Conservation (phyloP, 2,329 filamentous ascomycete genomes). For the Plenodomus biglobosus region DNA sequence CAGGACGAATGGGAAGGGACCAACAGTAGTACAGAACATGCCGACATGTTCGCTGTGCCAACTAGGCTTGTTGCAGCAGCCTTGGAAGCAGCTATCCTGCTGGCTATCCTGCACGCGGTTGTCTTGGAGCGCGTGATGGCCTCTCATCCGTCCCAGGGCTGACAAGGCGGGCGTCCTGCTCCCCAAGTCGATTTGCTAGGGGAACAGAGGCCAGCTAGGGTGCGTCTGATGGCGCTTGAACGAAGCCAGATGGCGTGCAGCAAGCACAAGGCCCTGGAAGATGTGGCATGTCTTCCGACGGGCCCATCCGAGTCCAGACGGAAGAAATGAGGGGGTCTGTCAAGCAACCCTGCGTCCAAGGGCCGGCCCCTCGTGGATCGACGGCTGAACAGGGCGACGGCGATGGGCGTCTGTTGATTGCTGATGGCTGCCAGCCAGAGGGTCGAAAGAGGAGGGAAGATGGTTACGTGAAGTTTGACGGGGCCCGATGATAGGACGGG, state of each 20-base stretch:
- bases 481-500: constrained; percentile 29
- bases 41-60: constrained; percentile 19
- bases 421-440: constrained; percentile 26
- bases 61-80: constrained; percentile 12
- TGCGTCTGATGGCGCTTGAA: constrained; percentile 36
- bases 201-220: constrained; percentile 25
- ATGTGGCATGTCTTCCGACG: constrained; percentile 21
- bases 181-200: constrained; percentile 20
- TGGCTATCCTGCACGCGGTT: constrained; percentile 27
- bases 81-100: constrained; percentile 22
- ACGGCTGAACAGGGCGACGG: constrained; percentile 20
- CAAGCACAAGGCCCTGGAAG: constrained; percentile 31
- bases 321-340: constrained; percentile 30
- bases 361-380: constrained; percentile 20
- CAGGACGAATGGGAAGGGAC: constrained; percentile 19
- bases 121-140: constrained; percentile 36
- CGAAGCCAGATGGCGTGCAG: constrained; percentile 44
- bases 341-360: constrained; percentile 18
- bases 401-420: constrained; percentile 9
- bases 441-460: constrained; percentile 26
- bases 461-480: constrained; percentile 32
- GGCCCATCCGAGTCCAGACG: constrained; percentile 33
- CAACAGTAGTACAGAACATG: constrained; percentile 19
- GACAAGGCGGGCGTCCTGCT: constrained; percentile 19
- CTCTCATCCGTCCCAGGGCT: constrained; percentile 23